A percentile compares a stretch with the other conserved stretches of the same genome.
Conservation (phyloP, 129 eudicot genomes). For the Arctium minus region DNA sequence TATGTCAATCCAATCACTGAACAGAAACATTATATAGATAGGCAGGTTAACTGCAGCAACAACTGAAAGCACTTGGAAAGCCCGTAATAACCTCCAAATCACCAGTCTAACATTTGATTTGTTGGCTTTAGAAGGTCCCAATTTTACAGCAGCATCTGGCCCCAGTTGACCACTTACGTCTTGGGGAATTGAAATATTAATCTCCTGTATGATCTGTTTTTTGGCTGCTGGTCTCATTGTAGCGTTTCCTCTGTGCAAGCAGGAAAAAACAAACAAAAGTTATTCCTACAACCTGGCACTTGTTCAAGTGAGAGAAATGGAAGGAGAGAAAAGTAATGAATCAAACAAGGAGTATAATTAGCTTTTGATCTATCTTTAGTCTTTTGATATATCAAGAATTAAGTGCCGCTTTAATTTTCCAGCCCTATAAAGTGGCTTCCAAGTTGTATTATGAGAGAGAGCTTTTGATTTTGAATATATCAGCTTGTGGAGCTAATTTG, state of each 20-base stretch:
- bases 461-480: too few relatives aligned
- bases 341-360: background rate
- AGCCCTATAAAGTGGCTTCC: too few relatives aligned
- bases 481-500: too few relatives aligned
- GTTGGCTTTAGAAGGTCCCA: conserved; percentile 33
- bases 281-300: background rate
- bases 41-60: conserved; percentile 87
- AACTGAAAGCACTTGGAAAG: conserved; percentile 43
- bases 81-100: conserved; percentile 49
- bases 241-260: conserved; percentile 63
- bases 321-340: background rate
- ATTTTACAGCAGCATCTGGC: conserved; percentile 21
- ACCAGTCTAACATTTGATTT: conserved; percentile 46
- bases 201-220: conserved; percentile 50
- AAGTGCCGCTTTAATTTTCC: too few relatives aligned
- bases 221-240: conserved; percentile 67
- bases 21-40: conserved; percentile 73
- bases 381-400: too few relatives aligned
- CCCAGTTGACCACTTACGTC: conserved; percentile 44
- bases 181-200: conserved; percentile 34
- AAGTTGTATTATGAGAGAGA: too few relatives aligned
- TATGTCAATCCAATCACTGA: conserved; percentile 90
- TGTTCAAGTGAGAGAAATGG: too few relatives aligned
- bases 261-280: background rate
- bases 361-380: too few relatives aligned